phyloP scores from a whole-genome alignment of 176 grass and related monocot genomes.

The Pontederia paniculata region DNA sequence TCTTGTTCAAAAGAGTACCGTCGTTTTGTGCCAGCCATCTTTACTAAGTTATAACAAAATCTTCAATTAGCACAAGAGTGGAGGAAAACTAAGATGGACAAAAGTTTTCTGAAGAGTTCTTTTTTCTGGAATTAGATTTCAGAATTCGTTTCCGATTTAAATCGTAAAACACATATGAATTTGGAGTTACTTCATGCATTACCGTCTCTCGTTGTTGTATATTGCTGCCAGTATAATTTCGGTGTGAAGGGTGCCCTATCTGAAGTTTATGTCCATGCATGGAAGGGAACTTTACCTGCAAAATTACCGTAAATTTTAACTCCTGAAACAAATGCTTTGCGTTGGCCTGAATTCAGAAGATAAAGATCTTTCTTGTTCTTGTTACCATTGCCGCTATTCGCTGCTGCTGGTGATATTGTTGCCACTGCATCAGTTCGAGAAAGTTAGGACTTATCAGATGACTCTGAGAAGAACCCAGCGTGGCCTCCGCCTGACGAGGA shows the following conservation, averaged over 20 bases:
- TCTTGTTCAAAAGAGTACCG: conserved; percentile 8
- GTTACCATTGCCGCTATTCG: no score
- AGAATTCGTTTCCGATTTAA: background rate
- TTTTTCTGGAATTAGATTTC: background rate
- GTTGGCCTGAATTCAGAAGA: background rate
- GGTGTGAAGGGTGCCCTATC: conserved; percentile 27
- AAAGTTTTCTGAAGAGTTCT: background rate
- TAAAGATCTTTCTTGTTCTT: no score
- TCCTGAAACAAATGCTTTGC: background rate
- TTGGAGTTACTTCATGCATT: background rate
- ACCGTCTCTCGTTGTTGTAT: conserved; percentile 6
- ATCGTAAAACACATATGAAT: background rate
- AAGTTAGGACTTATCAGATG: no score
- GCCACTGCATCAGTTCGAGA: no score
- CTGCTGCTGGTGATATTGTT: no score
- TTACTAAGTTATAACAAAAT: conserved; percentile 9
- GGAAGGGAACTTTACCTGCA: conserved; percentile 4
- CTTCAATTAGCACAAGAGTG: background rate
- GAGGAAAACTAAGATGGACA: background rate
- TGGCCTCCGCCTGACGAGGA: no score
- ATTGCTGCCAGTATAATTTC: conserved; percentile 6
- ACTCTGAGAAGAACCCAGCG: no score
- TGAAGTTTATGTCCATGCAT: conserved; percentile 8
- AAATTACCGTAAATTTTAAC: background rate
- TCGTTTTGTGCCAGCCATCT: conserved; percentile 22